These are phyloP conservation scores for Pistacia vera DNA, from an alignment of 345 rosid genomes.

Conservation along the genomic window DNA sequence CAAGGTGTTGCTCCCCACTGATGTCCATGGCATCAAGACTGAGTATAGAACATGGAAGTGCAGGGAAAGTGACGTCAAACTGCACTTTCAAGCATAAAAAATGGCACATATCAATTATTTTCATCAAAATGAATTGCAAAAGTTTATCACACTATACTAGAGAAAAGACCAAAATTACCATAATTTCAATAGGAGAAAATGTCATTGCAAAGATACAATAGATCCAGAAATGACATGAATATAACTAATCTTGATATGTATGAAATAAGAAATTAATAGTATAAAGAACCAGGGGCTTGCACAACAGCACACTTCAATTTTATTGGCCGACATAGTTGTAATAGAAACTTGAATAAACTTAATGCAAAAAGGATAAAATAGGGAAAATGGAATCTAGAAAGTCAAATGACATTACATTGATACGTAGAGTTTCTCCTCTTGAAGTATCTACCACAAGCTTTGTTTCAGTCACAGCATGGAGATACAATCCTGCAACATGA, in stretches of 20 bases:
- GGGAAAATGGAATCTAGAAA: neutral
- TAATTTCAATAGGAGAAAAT: neutral
- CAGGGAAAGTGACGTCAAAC: constrained; percentile 94
- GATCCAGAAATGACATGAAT: neutral
- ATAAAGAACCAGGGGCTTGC: neutral
- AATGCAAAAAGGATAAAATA: neutral
- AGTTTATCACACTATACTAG: neutral
- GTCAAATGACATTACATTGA: constrained; percentile 61
- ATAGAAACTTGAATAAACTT: constrained; percentile 14
- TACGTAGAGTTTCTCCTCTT: constrained; percentile 83
- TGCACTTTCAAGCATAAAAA: constrained; percentile 38
- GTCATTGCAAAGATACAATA: neutral
- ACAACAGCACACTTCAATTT: neutral
- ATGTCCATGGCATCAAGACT: constrained; percentile 98
- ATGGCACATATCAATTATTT: constrained; percentile 3
- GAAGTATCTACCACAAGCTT: constrained; percentile 97
- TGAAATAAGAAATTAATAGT: neutral
- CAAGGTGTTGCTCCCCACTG: constrained; percentile 97
- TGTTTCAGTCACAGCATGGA: constrained; percentile 83
- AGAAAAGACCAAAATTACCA: neutral
- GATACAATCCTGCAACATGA: constrained; percentile 68
- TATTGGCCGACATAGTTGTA: neutral
- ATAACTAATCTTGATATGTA: neutral
- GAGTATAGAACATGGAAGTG: constrained; percentile 87
- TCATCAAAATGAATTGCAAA: neutral